Base-by-base conservation (phyloP, 106 monocot species). In the Acanthochlamys bracteata region DNA sequence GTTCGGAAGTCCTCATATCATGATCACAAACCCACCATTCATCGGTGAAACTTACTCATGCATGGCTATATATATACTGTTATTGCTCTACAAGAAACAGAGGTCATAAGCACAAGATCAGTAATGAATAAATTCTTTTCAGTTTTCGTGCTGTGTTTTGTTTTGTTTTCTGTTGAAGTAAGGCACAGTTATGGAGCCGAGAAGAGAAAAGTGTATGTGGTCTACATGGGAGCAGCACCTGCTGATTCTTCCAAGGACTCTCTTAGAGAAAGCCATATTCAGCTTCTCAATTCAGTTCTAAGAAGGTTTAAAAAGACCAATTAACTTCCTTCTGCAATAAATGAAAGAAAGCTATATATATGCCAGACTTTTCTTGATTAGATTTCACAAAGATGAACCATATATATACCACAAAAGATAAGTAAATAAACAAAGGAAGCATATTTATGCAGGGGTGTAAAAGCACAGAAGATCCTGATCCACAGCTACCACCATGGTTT, bases 211-310 rank as follows among this genome's bases (percentile, higher is more conserved):
- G 55, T 74, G 39, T 86, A 86, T 53, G 60, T 83, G 10, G 76
- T 83, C 22, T 86, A 86, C 65, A 74, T 83, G 82, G 86, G 86
- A 19, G 76, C 74, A 41, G 59, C 73, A 11, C 79, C 82, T 0
- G 24, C 7, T 21, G 58, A 65, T 33, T 49, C 79, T 3, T 73
- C 76, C 22, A 66, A 41, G 10, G 19, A 64, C 42, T 21, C 67
- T 39, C 24, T 86, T 6, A 66, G 41, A 41, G 68, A 67, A 25
- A 77, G 16, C n/a, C 83, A 88, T 41, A 59, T 78, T 24, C 74
- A 70, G 24, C 75, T 88, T 46, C 72, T 88, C 3, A 40, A 73
- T 46, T 78, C 84, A 12, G 79, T 88, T 14, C 25, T 81, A 0
- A 64, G 61, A 41, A 78, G 80, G 87, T 87, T 42, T 13, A 45